Evolutionary conservation across 371 early-diverging fungal genomes (phyloP), one percentile per base, ranked within the genome.

Genomic region (Fennellomyces sp.): DNA sequence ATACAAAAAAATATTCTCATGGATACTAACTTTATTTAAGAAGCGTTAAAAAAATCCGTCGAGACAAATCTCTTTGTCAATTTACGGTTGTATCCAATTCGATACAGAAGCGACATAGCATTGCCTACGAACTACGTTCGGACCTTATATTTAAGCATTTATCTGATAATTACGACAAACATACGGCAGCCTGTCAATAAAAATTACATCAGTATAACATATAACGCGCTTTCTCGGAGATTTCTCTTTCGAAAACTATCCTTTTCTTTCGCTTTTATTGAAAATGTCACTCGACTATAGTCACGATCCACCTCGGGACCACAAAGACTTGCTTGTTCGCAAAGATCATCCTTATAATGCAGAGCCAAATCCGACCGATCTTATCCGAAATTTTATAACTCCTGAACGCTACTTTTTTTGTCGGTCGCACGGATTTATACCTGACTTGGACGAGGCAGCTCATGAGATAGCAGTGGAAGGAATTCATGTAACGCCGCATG

Each of bases 351-450:
- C 86, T 3, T 80, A 76, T 60, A 85, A 85, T 52, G 86, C 86
- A 51, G 86, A 85, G 48, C 84, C 86, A 2, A 53, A 47, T 2
- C 69, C 75, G n/a, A 60, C 63, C 0, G 71, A 80, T 31, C 72
- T 85, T n/a, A 70, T 85, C 19, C 69, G 82, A 28, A 65, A 78
- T 23, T 71, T 72, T 61, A 72, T 85, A 33, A 85, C 86, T 8
- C 83, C 86, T 4, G 71, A 66, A 28, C 65, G 67, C 8, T 60
- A 78, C 28, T 83, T 85, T 49, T 85, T 85, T 56, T 79, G 81
- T 50, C 91, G 96, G 26, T 91, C 92, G 64, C 96, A 95, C 70
- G 88, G 93, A 1, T 91, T 93, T 11, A 88, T 94, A 26, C 96
- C 96, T 21, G 25, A 28, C 21, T 17, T 58, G 15, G 26, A 47